A percentile compares a stretch with the other conserved stretches of the same genome.
Evolutionary conservation across 495 filamentous ascomycete genomes (phyloP).

Genomic region (Cercophora newfieldiana): DNA sequence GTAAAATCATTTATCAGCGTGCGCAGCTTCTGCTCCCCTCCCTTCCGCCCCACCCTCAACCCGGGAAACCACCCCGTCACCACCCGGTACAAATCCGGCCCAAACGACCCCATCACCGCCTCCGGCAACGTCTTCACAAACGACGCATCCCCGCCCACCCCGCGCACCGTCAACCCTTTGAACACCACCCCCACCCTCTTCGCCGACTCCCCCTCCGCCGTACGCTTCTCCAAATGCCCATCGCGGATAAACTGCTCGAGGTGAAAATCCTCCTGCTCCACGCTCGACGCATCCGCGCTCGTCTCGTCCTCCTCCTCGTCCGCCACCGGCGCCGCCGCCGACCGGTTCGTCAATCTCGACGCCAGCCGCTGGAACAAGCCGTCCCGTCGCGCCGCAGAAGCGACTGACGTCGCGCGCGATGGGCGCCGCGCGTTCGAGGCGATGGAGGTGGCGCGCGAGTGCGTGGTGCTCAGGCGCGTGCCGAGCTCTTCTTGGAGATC

Average conservation of each 20-base stretch:
- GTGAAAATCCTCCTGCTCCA: conserved; percentile 58
- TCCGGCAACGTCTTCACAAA: conserved; percentile 75
- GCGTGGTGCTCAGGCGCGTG: conserved; percentile 31
- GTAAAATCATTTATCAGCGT: conserved; percentile 75
- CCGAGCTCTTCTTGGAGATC: conserved; percentile 66
- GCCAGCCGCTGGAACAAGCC: conserved; percentile 26
- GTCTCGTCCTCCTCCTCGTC: conserved; percentile 48
- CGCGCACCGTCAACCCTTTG: conserved; percentile 76
- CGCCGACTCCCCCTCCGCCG: conserved; percentile 62
- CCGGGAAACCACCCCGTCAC: conserved; percentile 63
- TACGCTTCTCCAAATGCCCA: conserved; percentile 78
- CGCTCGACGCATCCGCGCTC: conserved; percentile 19
- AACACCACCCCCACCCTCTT: conserved; percentile 87
- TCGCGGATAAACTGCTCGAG: conserved; percentile 73
- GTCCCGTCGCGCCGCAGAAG: conserved; percentile 14
- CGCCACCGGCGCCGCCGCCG: conserved; percentile 15
- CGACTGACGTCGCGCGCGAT: conserved; percentile 16
- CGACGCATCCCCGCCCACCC: conserved; percentile 62
- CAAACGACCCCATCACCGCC: conserved; percentile 80
- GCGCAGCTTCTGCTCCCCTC: conserved; percentile 45
- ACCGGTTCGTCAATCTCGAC: conserved; percentile 18
- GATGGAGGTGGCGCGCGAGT: conserved; percentile 13
- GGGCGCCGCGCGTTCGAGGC: background rate
- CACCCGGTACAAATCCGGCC: conserved; percentile 76
- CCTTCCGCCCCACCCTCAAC: conserved; percentile 47